Evolutionary conservation across 495 filamentous ascomycete genomes (phyloP).

Genomic region (Penicillium verhagenii): DNA sequence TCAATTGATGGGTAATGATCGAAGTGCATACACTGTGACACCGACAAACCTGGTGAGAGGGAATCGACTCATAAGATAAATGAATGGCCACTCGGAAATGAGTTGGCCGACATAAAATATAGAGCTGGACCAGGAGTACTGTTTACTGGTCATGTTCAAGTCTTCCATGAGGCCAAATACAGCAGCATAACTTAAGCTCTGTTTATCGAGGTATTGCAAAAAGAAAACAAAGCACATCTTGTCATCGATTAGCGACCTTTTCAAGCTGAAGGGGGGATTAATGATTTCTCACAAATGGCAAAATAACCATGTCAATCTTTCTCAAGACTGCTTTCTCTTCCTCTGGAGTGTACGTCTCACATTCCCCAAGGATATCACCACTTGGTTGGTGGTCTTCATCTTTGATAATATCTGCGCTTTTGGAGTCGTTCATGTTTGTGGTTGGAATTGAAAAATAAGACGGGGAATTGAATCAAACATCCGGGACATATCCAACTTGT

Average conservation of each 20-base stretch:
- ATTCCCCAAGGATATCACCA: constrained; percentile 23
- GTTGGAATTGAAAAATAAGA: neutral
- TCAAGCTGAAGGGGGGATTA: neutral
- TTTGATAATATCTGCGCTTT: constrained; percentile 2
- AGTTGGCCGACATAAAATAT: constrained; percentile 51
- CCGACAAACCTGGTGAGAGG: constrained; percentile 43
- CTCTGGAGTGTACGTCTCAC: constrained; percentile 26
- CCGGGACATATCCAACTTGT: neutral
- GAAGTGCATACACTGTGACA: constrained; percentile 25
- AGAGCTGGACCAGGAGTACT: constrained; percentile 53
- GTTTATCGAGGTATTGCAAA: constrained; percentile 50
- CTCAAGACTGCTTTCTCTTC: constrained; percentile 46
- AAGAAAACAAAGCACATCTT: constrained; percentile 37
- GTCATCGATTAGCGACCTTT: neutral
- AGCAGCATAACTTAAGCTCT: constrained; percentile 54
- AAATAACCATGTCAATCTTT: constrained; percentile 47
- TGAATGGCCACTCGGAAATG: constrained; percentile 45
- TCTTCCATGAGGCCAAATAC: constrained; percentile 56
- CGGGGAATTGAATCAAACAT: neutral
- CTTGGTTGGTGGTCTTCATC: neutral
- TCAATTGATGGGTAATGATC: too few species aligned
- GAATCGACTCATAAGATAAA: constrained; percentile 55
- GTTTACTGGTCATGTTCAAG: constrained; percentile 45
- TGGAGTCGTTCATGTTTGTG: constrained; percentile 8
- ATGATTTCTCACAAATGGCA: constrained; percentile 36